A percentile compares a stretch with the other conserved stretches of the same genome.
Conservation (phyloP, 1,284 basidiomycete species). For the Naganishia liquefaciens region DNA sequence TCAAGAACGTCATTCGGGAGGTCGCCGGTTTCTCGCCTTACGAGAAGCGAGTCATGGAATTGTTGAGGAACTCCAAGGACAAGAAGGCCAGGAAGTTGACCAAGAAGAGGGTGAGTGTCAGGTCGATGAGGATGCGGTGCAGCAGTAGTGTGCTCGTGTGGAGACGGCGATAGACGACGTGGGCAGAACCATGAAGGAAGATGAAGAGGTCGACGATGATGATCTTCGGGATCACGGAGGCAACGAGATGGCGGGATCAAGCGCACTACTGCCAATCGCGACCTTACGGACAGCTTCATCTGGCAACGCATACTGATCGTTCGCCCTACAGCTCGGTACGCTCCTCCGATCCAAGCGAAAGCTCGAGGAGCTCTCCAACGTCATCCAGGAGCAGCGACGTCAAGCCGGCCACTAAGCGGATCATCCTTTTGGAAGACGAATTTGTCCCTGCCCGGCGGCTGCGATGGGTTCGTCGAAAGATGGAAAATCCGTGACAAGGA, state of each 20-base stretch:
- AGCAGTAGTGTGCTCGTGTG: neutral
- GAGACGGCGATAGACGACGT: neutral
- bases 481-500: constrained; percentile 4
- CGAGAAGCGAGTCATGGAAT: constrained; percentile 97
- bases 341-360: constrained; percentile 95
- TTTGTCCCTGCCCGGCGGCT: neutral
- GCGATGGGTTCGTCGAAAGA: constrained; percentile 11
- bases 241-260: too few species aligned
- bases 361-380: constrained; percentile 84
- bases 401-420: constrained; percentile 53
- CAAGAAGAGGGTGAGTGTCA: constrained; percentile 83
- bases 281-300: too few species aligned
- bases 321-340: constrained; percentile 73
- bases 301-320: neutral
- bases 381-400: constrained; percentile 70
- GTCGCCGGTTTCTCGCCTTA: constrained; percentile 98
- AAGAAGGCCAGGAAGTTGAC: constrained; percentile 98
- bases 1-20: constrained; percentile 87
- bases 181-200: neutral
- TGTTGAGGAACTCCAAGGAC: constrained; percentile 99
- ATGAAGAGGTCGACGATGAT: neutral
- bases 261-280: too few species aligned
- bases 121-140: constrained; percentile 34
- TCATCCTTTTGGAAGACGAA: constrained; percentile 17
- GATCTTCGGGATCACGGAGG: too few species aligned